phyloP scores from a whole-genome alignment of 1,284 basidiomycete genomes.

The Cryptococcus sp. region DNA sequence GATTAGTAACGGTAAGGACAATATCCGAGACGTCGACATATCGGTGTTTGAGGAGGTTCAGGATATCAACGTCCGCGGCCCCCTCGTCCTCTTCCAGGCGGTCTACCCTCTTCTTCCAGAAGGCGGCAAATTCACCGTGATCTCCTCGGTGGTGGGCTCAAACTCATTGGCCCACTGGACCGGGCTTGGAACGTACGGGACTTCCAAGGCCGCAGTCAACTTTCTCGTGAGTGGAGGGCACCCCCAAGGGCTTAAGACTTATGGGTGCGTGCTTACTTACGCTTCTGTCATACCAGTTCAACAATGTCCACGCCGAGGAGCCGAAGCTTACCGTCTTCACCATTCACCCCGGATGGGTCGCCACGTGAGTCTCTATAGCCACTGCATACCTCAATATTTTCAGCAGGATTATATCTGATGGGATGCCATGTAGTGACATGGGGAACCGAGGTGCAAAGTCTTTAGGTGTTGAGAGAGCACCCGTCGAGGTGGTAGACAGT shows the following conservation, averaged over 20 bases:
- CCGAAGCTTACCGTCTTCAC: slow-evolving; percentile 3
- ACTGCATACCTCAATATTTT: neutral
- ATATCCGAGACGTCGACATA: neutral
- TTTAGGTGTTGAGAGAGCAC: neutral
- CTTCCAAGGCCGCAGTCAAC: slow-evolving; percentile 16
- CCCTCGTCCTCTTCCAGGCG: neutral
- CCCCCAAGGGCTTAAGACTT: no score
- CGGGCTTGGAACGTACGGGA: slow-evolving; percentile 5
- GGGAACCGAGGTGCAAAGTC: neutral
- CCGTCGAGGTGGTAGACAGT: neutral
- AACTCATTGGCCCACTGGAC: slow-evolving; percentile 7
- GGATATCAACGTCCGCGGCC: neutral
- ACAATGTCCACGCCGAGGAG: slow-evolving; percentile 5
- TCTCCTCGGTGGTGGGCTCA: neutral
- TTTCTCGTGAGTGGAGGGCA: slow-evolving; percentile 7
- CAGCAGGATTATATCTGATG: neutral
- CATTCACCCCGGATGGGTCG: slow-evolving; percentile 5
- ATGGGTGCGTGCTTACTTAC: no score
- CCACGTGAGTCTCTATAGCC: neutral
- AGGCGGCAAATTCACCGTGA: neutral
- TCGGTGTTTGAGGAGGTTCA: neutral
- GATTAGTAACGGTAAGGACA: neutral
- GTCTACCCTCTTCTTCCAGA: neutral
- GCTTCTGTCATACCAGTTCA: neutral
- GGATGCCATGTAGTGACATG: neutral